Evolutionary conservation across 225 moss, liverwort and hornwort species (phyloP).

Genomic region (Straminergon stramineum): DNA sequence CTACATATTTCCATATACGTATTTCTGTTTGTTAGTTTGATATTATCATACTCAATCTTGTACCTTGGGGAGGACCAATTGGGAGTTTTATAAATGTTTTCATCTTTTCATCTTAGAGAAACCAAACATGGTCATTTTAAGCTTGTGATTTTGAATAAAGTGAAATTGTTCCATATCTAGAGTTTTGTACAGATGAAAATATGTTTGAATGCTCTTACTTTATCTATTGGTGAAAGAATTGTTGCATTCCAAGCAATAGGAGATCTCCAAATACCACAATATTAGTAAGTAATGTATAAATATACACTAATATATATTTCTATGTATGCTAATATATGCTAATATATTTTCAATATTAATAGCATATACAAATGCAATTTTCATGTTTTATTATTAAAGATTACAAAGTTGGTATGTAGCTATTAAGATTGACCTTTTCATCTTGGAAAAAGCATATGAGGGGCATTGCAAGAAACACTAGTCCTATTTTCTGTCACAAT

Average conservation of each 20-base stretch:
- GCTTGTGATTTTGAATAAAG: neutral
- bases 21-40: neutral
- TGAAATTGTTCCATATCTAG: neutral
- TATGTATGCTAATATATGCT: too few species aligned
- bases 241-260: neutral
- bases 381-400: neutral
- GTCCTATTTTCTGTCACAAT: too few species aligned
- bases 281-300: too few species aligned
- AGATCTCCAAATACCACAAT: too few species aligned
- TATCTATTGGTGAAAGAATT: neutral
- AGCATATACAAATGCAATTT: neutral
- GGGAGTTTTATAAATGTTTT: neutral
- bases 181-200: too few species aligned
- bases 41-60: neutral
- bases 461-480: too few species aligned
- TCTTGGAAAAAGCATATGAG: neutral
- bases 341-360: neutral
- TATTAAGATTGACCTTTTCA: neutral
- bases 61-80: neutral
- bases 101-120: fast-evolving
- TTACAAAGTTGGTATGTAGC: too few species aligned
- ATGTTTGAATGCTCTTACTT: neutral
- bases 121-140: fast-evolving
- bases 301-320: too few species aligned
- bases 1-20: neutral